Conservation (phyloP, 140 eudicot species). For the Cichorium intybus region DNA sequence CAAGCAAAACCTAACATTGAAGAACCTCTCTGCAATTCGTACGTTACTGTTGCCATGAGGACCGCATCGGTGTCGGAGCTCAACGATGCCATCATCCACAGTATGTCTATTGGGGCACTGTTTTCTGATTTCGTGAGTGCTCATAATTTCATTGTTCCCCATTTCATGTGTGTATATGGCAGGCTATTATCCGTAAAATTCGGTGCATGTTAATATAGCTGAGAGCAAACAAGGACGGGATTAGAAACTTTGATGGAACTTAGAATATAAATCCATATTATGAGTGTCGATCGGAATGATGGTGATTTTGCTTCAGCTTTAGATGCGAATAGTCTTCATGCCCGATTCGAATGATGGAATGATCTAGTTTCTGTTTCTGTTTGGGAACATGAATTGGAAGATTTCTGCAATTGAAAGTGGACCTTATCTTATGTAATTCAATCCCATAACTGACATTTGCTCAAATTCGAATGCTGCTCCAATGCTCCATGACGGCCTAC, state of each 20-base stretch:
- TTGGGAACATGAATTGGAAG: not conserved
- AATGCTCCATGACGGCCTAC: not conserved
- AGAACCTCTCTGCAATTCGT: not conserved
- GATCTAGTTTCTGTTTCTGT: not conserved
- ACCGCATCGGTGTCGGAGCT: slow-evolving; percentile 52
- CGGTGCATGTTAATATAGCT: not conserved
- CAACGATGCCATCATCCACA: slow-evolving; percentile 61
- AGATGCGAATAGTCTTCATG: not conserved
- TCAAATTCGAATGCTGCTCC: not conserved
- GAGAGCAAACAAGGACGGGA: not conserved
- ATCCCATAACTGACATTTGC: not conserved
- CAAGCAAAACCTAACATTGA: not conserved
- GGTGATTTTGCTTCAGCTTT: slow-evolving; percentile 6
- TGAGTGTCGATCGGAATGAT: not conserved
- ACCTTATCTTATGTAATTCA: slow-evolving; percentile 1
- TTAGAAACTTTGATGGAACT: not conserved
- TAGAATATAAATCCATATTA: slow-evolving; percentile 8
- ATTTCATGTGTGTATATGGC: not conserved
- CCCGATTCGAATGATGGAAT: not conserved
- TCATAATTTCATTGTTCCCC: not conserved
- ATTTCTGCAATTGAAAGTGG: slow-evolving; percentile 7
- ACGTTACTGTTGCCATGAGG: slow-evolving; percentile 25
- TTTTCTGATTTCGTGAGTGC: slow-evolving; percentile 81
- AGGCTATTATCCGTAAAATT: not conserved
- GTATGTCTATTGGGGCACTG: slow-evolving; percentile 73